A percentile compares a stretch with the other conserved stretches of the same genome.
Conservation (phyloP, 192 early-diverging fungal species). For the Rhizophagus sp. region DNA sequence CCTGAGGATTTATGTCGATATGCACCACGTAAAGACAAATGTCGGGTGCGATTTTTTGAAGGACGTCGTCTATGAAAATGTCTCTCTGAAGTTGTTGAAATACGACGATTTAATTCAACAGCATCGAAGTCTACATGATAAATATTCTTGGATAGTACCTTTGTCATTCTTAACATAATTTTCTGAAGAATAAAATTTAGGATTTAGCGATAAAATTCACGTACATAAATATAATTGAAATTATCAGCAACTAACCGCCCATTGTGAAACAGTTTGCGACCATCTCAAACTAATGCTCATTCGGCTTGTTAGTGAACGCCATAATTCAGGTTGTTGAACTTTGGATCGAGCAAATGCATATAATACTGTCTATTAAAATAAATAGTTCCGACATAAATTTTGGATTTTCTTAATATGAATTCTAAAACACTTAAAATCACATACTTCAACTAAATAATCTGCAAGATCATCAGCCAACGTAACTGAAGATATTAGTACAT, state of each 20-base stretch:
- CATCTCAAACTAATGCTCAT: slow-evolving; percentile 53
- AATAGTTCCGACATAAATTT: background rate
- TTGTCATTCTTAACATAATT: slow-evolving; percentile 62
- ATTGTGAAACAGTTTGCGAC: slow-evolving; percentile 63
- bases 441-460: slow-evolving; percentile 66
- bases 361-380: slow-evolving; percentile 57
- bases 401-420: background rate
- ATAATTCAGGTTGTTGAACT: slow-evolving; percentile 48
- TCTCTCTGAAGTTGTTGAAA: slow-evolving; percentile 4
- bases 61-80: slow-evolving; percentile 26
- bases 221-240: background rate
- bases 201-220: background rate
- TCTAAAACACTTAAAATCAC: background rate
- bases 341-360: slow-evolving; percentile 65
- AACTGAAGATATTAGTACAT: slow-evolving; percentile 37
- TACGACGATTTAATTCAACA: slow-evolving; percentile 27
- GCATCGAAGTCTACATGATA: slow-evolving; percentile 66
- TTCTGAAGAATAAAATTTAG: slow-evolving; percentile 45
- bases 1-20: slow-evolving; percentile 28
- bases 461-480: slow-evolving; percentile 60
- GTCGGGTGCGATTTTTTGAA: slow-evolving; percentile 26
- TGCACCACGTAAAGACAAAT: slow-evolving; percentile 16
- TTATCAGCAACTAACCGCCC: slow-evolving; percentile 55
- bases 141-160: slow-evolving; percentile 54
- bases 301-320: slow-evolving; percentile 55